Evolutionary conservation across 2,329 filamentous ascomycete genomes (phyloP), one percentile per base, ranked within the genome.

Genomic region (Penicillium sp.): DNA sequence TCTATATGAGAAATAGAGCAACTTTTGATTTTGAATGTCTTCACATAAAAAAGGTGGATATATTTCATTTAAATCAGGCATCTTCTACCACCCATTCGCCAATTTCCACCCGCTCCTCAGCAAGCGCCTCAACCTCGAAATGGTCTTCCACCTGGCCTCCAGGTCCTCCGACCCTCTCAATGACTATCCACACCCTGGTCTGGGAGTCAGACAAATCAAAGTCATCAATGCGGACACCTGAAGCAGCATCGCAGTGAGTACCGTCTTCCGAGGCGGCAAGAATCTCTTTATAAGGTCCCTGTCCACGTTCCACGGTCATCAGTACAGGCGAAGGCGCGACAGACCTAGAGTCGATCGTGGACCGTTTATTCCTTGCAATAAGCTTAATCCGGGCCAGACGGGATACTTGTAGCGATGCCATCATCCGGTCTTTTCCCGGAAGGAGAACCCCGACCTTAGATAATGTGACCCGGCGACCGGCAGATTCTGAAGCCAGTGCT

Each of bases 91-190:
- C 68, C 77, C 77, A 78, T 51, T 74, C 67, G 1, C 77, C 77
- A 55, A 78, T 75, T 26, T 76, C 75, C 21, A 79, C 73, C 42
- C 70, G 65, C 59, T 78, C 77, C 57, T 78, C 76, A 1, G 71
- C 71, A 54, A 79, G 65, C 19, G 76, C 74, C 57, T 79, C 77
- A 4, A 80, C 73, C 53, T 77, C 71, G 50, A 78, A 68, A 52
- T 74, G 71, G 54, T 78, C 76, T 53, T 77, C 72, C 11, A 77
- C 73, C 55, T 78, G 75, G 82, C 85, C 80, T 5, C 76, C 76
- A 45, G 79, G 80, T 11, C 82, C 83, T n/a, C 87, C 89, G 67
- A 93, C 83, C 62, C 89, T 83, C 75, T 97, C 92, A 43, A 97
- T 78, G 6, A 96, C 88, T 53, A 97, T 79, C 89, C 90, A 96